These are phyloP conservation scores for Monosporascus cannonballus DNA, from an alignment of 2,329 filamentous ascomycete genomes.

Conservation along the genomic window DNA sequence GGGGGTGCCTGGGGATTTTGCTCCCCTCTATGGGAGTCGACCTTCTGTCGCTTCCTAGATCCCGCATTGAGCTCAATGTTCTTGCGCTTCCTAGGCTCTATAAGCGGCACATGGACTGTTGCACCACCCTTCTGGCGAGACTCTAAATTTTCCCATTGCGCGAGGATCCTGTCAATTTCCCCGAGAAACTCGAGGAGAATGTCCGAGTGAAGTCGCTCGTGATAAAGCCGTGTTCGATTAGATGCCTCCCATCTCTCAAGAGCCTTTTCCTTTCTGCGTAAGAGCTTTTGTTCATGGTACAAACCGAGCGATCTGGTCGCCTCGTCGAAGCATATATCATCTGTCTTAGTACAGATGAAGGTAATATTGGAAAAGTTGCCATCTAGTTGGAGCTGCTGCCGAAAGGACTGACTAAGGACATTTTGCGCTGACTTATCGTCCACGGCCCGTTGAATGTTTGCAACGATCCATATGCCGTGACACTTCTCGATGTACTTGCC, in stretches of 20 bases:
- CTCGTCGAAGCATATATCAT: constrained; percentile 51
- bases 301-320: constrained; percentile 34
- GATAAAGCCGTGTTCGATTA: constrained; percentile 30
- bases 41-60: constrained; percentile 8
- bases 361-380: constrained; percentile 45
- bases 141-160: constrained; percentile 7
- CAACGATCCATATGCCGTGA: constrained; percentile 51
- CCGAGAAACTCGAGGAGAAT: constrained; percentile 32
- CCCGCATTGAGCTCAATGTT: background rate
- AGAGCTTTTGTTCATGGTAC: constrained; percentile 25
- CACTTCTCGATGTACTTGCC: constrained; percentile 55
- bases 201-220: constrained; percentile 31
- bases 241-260: constrained; percentile 48
- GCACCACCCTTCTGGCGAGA: constrained; percentile 11
- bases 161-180: constrained; percentile 15
- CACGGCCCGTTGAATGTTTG: constrained; percentile 52
- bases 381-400: constrained; percentile 51
- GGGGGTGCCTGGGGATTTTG: constrained; percentile 1
- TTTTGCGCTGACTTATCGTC: constrained; percentile 53
- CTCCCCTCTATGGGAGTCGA: background rate
- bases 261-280: constrained; percentile 46
- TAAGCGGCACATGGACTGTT: constrained; percentile 6
- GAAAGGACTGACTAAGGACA: constrained; percentile 49
- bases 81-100: constrained; percentile 35
- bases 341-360: constrained; percentile 37